Percentiles rank a stretch among this genome's conserved stretches.
Evolutionary conservation across 1,139 yeast genomes (phyloP).

Genomic region (Debaryomycetaceae sp.): DNA sequence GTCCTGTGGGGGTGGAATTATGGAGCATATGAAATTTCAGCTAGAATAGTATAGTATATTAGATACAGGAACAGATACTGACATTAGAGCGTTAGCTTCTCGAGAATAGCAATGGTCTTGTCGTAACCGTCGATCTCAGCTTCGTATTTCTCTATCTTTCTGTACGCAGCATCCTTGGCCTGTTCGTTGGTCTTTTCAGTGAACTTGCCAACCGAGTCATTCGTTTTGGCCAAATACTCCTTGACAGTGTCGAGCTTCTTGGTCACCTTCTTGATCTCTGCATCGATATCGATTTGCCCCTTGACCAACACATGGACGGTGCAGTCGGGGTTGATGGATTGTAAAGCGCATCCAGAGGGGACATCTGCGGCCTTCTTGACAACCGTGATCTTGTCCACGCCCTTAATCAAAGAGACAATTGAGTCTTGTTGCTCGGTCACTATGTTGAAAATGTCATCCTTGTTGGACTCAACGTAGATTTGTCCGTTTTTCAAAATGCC

Average conservation of each 20-base stretch:
- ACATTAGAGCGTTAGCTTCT: constrained; percentile 60
- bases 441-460: constrained; percentile 46
- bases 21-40: no score
- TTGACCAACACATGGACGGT: constrained; percentile 88
- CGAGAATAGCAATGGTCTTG: constrained; percentile 71
- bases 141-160: constrained; percentile 63
- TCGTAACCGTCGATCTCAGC: constrained; percentile 89
- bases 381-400: constrained; percentile 69
- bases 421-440: constrained; percentile 74
- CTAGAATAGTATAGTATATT: neutral
- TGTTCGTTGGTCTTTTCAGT: constrained; percentile 79
- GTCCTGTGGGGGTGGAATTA: no score
- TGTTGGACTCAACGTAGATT: constrained; percentile 70
- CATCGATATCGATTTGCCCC: constrained; percentile 91
- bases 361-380: constrained; percentile 51
- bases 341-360: constrained; percentile 89
- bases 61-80: neutral
- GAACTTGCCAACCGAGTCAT: constrained; percentile 61
- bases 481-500: constrained; percentile 84
- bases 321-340: constrained; percentile 74
- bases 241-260: constrained; percentile 66
- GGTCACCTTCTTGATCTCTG: constrained; percentile 79
- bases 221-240: constrained; percentile 43
- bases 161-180: constrained; percentile 73
- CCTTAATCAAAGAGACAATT: constrained; percentile 86